Evolutionary conservation across 176 grass and related monocot genomes (phyloP), one percentile per base, ranked within the genome.

Genomic region (Tuctoria greenei): DNA sequence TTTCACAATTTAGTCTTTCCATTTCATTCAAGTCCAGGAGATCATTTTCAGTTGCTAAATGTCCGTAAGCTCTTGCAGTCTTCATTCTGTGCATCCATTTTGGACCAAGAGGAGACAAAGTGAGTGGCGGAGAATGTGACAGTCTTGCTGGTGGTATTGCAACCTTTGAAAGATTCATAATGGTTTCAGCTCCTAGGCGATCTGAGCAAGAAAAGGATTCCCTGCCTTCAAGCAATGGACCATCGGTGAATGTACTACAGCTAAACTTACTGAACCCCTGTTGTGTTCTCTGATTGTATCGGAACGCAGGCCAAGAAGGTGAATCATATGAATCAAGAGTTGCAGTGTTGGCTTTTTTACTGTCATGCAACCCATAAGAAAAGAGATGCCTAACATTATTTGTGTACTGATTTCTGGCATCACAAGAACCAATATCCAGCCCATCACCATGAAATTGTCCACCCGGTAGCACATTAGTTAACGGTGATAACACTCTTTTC

Each of bases 101-200:
- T 81, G 95, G 95, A 66, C 95, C 89, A 0, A 98, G 95, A 43
- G 95, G 95, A 79, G 91, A 98, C 39, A 90, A 44, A 55, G 73
- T 84, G 65, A 88, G 82, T 71, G 89, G 85, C 59, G 95, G 87
- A 57, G 91, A 90, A 76, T 92, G 84, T 28, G 81, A 70, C 54
- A 88, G 77, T 60, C 91, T 93, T 61, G 86, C 58, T 47, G 75
- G 24, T 10, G 79, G 67, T 41, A 71, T 24, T 66, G 82, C 61
- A 37, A 58, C 69, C 3, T 61, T 78, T 70, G 83, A 51, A 69
- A 64, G 55, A 75, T 71, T 74, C 55, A 50, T 81, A 85, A 80
- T 44, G n/a, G 67, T 81, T 81, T 51, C 63, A 49, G 31, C 62
- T 60, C 61, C 71, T 59, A 84, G 20, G 41, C 83, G 74, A 81